A percentile compares a stretch with the other conserved stretches of the same genome.
Conservation (phyloP, 371 early-diverging fungal species). For the Thermomucor indicae-seudaticae region DNA sequence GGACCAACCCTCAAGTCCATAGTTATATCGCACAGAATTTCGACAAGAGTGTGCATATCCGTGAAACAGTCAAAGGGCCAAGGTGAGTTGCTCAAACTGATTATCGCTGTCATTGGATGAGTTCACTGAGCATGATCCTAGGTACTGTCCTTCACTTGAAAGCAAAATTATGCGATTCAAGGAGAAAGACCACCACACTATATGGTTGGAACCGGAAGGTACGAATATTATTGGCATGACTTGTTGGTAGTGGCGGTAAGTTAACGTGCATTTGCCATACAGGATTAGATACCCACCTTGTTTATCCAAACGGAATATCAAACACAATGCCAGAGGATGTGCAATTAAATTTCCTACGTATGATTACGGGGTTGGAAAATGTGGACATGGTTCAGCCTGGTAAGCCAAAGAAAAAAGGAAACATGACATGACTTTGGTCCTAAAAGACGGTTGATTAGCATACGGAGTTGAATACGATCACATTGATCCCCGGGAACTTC, state of each 20-base stretch:
- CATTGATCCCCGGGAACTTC: conserved; percentile 79
- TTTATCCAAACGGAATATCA: conserved; percentile 86
- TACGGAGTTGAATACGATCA: conserved; percentile 89
- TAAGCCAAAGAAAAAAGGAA: conserved; percentile 7
- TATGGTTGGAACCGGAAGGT: conserved; percentile 89
- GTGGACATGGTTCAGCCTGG: conserved; percentile 73
- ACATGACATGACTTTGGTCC: neutral
- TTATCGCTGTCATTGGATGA: neutral
- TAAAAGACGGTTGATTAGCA: conserved; percentile 8
- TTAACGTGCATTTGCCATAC: no score
- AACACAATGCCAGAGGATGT: conserved; percentile 81
- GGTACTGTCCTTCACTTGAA: conserved; percentile 83
- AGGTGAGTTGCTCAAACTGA: conserved; percentile 25
- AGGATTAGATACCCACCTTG: conserved; percentile 59
- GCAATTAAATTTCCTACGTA: conserved; percentile 67
- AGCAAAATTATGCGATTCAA: conserved; percentile 76
- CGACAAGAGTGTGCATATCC: conserved; percentile 77
- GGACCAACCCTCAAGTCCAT: conserved; percentile 69
- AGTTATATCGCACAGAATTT: conserved; percentile 68
- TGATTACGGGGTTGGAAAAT: conserved; percentile 75
- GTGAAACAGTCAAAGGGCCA: conserved; percentile 84
- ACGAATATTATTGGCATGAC: no score
- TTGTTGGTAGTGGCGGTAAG: no score
- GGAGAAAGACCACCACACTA: conserved; percentile 60
- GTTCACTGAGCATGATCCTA: conserved; percentile 1